A percentile compares a stretch with the other conserved stretches of the same genome.
Conservation (phyloP, 345 rosid genomes). For the Euphorbia tirucalli region DNA sequence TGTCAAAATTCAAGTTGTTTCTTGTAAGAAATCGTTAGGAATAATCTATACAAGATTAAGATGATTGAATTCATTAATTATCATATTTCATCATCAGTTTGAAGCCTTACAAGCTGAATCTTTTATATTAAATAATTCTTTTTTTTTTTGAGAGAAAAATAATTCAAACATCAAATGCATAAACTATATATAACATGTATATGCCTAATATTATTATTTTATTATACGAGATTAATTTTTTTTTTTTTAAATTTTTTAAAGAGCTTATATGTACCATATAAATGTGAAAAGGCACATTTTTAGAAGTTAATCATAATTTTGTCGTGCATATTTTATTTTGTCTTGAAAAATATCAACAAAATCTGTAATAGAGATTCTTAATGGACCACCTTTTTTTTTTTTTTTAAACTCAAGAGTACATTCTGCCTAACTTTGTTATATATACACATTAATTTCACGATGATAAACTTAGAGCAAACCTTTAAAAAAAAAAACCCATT, state of each 20-base stretch:
- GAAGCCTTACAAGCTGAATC: too few relatives aligned
- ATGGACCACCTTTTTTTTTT: not conserved
- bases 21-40: not conserved
- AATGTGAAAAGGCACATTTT: not conserved
- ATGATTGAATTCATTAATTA: not conserved
- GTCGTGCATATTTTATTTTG: not conserved
- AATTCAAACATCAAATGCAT: too few relatives aligned
- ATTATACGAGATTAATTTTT: too few relatives aligned
- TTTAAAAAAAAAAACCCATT: not conserved
- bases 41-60: too few relatives aligned
- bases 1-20: not conserved
- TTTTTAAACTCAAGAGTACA: not conserved
- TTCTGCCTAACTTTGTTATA: not conserved
- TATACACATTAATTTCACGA: not conserved
- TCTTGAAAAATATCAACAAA: slow-evolving; percentile 6
- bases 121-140: too few relatives aligned
- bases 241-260: too few relatives aligned
- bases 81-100: too few relatives aligned
- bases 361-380: slow-evolving; percentile 9
- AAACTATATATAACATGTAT: too few relatives aligned
- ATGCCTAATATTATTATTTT: too few relatives aligned
- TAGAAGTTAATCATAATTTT: slow-evolving; percentile 3
- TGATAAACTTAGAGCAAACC: not conserved
- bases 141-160: too few relatives aligned
- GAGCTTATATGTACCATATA: too few relatives aligned